Base-by-base conservation (phyloP, 352 stramenopile genomes). In the Phytophthora brassicae region DNA sequence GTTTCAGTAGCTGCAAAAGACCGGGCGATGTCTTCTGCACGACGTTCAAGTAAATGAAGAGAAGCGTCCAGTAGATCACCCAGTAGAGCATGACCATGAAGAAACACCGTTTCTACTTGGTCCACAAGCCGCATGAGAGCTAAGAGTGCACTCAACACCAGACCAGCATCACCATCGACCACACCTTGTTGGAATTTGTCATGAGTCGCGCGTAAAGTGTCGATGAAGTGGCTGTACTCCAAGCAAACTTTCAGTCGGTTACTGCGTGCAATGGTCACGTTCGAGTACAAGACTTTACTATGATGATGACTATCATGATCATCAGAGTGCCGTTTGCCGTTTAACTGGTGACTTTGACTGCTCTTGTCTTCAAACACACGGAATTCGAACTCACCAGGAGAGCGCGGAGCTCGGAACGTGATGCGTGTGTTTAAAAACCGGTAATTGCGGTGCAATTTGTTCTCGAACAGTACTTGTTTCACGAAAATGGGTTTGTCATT, bases 401-500 rank as follows among this genome's bases (percentile, higher is more conserved):
- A 92, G n/a, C 82, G 79, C 1, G 85, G 85, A 7, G 85, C 81
- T 0, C 83, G 83, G 54, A 92, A 91, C 44, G 84, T 91, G 63
- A 94, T 89, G n/a, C 83, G 76, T 29, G 83, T 91, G 56, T 88
- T 86, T 49, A 89, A 68, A 46, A 66, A 81, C 4, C 77, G 61
- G 43, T 84, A 85, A 50, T 85, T 79, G 19, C 77, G 77, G 23
- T 91, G 71, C 8, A 88, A 56, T 42, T 88, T 89, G 71, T 86
- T 86, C 60, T 94, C 83, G 38, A 92, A 90, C 0, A 92, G 75
- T 17, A 94, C 77, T 47, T 91, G 82, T 58, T 91, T 91, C 35
- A 94, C 78, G 36, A 94, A 94, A 54, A 94, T 92, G 17, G 85
- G 85, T 33, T 88, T 88, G 56, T 92, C 81, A 47, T 91, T 91